Evolutionary conservation across 2,329 filamentous ascomycete genomes (phyloP).

Genomic region (Trichophyton benhamiae): DNA sequence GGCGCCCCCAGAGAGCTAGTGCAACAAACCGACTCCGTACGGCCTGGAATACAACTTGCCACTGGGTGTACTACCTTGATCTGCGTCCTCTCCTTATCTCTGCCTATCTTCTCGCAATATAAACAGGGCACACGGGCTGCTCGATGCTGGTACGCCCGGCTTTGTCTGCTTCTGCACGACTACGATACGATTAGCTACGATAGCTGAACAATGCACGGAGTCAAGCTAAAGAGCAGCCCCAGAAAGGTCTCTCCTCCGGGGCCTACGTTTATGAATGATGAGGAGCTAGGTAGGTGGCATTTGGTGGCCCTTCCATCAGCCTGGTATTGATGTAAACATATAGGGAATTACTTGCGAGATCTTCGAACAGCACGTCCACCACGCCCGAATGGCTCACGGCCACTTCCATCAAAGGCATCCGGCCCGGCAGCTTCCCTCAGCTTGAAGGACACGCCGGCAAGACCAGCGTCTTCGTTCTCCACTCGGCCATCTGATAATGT

Average conservation of each 20-base stretch:
- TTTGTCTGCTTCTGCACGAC: background rate
- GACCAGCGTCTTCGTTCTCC: conserved; percentile 34
- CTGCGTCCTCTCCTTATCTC: background rate
- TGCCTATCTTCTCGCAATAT: background rate
- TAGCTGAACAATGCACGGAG: background rate
- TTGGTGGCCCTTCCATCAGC: background rate
- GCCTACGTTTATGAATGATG: conserved; percentile 35
- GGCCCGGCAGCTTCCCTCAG: conserved; percentile 19
- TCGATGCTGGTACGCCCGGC: background rate
- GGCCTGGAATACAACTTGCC: background rate
- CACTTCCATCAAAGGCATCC: conserved; percentile 40
- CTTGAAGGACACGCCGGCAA: conserved; percentile 25
- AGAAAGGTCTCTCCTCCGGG: conserved; percentile 37
- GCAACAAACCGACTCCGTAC: background rate
- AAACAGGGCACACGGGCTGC: background rate
- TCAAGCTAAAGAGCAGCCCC: conserved; percentile 21
- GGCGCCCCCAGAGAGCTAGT: background rate
- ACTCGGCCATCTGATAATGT: conserved; percentile 17
- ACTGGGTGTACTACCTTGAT: background rate
- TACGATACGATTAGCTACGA: too few relatives aligned
- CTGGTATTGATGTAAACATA: background rate
- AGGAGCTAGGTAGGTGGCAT: conserved; percentile 34
- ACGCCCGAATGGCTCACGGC: conserved; percentile 49
- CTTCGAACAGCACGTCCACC: conserved; percentile 45
- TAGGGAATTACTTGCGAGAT: conserved; percentile 48